These are phyloP conservation scores for Daedaleopsis nitida DNA, from an alignment of 768 basidiomycete genomes.

Conservation along the genomic window DNA sequence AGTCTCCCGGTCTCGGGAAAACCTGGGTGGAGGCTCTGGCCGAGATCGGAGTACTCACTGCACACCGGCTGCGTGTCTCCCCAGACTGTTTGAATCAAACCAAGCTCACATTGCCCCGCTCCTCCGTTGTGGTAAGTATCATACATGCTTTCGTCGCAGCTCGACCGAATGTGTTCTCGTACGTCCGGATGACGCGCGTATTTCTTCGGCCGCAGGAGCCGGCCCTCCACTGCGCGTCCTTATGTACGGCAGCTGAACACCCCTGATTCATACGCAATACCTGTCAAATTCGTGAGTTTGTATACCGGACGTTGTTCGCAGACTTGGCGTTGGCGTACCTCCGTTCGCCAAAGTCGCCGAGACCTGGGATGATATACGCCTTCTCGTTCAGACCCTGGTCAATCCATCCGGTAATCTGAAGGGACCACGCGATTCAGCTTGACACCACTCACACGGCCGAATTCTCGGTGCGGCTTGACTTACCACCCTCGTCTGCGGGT, in stretches of 20 bases:
- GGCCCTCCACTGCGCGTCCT: neutral
- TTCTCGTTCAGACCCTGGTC: slow-evolving; percentile 91
- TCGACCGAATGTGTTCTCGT: no score
- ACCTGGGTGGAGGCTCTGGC: no score
- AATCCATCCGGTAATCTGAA: slow-evolving; percentile 92
- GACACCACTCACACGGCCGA: neutral
- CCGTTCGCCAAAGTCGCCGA: slow-evolving; percentile 97
- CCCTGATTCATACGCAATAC: slow-evolving; percentile 19
- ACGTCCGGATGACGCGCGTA: no score
- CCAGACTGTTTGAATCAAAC: no score
- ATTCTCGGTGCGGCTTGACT: slow-evolving; percentile 31
- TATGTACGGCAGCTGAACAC: neutral
- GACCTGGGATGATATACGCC: slow-evolving; percentile 87
- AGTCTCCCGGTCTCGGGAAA: no score
- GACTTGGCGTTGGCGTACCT: slow-evolving; percentile 47
- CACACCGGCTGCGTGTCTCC: no score
- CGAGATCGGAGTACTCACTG: no score
- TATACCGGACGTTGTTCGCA: neutral
- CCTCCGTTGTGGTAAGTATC: no score
- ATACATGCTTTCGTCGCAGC: no score
- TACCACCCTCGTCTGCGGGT: slow-evolving; percentile 78
- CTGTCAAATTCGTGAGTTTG: neutral
- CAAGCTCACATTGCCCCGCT: no score
- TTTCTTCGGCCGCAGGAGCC: neutral
- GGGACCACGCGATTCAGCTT: neutral